These are phyloP conservation scores for Phaffomyces antillensis DNA, from an alignment of 805 yeast genomes.

Conservation along the genomic window DNA sequence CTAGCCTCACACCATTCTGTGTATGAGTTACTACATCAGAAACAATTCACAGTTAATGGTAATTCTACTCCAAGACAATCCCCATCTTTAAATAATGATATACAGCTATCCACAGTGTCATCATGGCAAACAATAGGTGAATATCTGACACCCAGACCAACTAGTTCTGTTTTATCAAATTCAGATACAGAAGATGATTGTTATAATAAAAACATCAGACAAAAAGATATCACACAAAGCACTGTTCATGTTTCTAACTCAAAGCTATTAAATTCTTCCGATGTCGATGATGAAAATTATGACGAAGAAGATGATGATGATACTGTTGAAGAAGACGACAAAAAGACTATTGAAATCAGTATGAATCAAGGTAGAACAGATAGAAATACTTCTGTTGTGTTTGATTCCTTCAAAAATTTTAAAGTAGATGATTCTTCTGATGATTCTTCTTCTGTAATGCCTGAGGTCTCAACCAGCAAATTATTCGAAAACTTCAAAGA, in stretches of 20 bases:
- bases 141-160: conserved; percentile 18
- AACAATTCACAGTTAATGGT: neutral
- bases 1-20: conserved; percentile 21
- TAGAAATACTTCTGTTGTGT: neutral
- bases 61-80: conserved; percentile 1
- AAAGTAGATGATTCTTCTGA: conserved; percentile 4
- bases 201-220: neutral
- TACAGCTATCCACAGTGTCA: conserved; percentile 3
- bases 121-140: conserved; percentile 21
- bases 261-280: neutral
- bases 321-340: conserved; percentile 12
- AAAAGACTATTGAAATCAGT: conserved; percentile 20
- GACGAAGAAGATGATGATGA: conserved; percentile 11
- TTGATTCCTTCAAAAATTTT: no score
- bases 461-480: conserved; percentile 8
- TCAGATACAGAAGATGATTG: conserved; percentile 23
- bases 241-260: neutral
- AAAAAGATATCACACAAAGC: neutral
- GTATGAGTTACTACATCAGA: conserved; percentile 17
- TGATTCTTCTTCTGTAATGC: conserved; percentile 16
- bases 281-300: neutral
- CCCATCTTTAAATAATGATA: neutral
- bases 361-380: conserved; percentile 13
- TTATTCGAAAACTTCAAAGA: neutral
- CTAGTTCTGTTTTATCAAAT: conserved; percentile 23